phyloP scores from a whole-genome alignment of 2,329 filamentous ascomycete genomes.

The Madurella fahalii region DNA sequence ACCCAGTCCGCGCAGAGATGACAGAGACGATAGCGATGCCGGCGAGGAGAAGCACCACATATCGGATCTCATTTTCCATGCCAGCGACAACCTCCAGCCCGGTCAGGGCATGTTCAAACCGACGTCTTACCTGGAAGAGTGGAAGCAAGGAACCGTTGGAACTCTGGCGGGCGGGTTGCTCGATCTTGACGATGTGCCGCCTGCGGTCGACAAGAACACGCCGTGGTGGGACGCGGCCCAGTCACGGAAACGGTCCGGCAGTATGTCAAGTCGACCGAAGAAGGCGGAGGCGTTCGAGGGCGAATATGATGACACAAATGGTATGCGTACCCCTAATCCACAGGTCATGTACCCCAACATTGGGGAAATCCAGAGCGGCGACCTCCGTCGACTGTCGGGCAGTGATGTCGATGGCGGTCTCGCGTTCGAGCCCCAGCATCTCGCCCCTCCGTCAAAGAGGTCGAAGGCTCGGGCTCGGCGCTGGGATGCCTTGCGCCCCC shows the following conservation, averaged over 20 bases:
- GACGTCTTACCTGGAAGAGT: constrained; percentile 63
- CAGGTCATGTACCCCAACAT: constrained; percentile 16
- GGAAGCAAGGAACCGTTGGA: constrained; percentile 64
- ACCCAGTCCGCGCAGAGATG: constrained; percentile 16
- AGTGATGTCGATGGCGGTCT: constrained; percentile 8
- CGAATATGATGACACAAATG: constrained; percentile 61
- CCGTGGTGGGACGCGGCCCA: constrained; percentile 72
- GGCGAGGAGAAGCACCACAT: constrained; percentile 35
- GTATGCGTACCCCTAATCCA: constrained; percentile 35
- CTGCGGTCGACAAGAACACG: constrained; percentile 46
- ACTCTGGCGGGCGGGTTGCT: constrained; percentile 56
- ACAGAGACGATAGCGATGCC: constrained; percentile 29
- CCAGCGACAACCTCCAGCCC: constrained; percentile 40
- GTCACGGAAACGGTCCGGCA: constrained; percentile 44
- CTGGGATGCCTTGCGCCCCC: constrained; percentile 20
- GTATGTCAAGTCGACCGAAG: constrained; percentile 44
- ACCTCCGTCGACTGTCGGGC: constrained; percentile 10
- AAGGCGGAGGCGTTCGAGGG: constrained; percentile 63
- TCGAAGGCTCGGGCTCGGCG: constrained; percentile 15
- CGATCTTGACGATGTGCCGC: constrained; percentile 47
- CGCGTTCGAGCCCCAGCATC: constrained; percentile 14
- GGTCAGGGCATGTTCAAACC: constrained; percentile 56
- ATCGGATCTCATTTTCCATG: constrained; percentile 41
- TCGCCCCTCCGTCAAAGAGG: constrained; percentile 8
- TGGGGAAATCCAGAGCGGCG: constrained; percentile 16